Conservation (phyloP, 306 rosid species). For the Vigna nakashimae region DNA sequence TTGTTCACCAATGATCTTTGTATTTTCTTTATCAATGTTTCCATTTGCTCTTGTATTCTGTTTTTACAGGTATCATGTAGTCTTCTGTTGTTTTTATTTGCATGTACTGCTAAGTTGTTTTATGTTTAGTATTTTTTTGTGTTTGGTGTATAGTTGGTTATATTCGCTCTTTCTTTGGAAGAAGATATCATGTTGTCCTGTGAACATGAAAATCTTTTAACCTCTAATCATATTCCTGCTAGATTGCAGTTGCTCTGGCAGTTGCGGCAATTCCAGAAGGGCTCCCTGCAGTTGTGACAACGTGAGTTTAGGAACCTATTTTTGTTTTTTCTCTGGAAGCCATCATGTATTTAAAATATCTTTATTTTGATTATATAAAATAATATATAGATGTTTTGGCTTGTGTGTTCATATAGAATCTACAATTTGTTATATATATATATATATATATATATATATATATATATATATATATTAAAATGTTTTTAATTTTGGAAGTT, state of each 20-base stretch:
- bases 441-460: too few relatives aligned
- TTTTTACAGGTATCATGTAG: constrained; percentile 42
- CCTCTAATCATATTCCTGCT: constrained; percentile 43
- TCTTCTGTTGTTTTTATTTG: constrained; percentile 35
- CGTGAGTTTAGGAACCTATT: constrained; percentile 63
- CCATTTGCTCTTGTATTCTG: constrained; percentile 20
- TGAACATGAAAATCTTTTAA: constrained; percentile 43
- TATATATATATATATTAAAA: not conserved
- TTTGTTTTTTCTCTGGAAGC: constrained; percentile 39
- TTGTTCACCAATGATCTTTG: constrained; percentile 40
- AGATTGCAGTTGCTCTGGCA: constrained; percentile 99
- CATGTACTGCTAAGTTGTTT: constrained; percentile 24
- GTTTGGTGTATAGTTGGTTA: constrained; percentile 12
- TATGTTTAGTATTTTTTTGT: constrained; percentile 11
- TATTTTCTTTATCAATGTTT: constrained; percentile 31
- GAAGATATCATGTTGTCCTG: constrained; percentile 23
- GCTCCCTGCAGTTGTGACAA: constrained; percentile 98
- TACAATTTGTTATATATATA: not conserved
- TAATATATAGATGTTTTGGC: constrained; percentile 33
- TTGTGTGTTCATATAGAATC: constrained; percentile 33
- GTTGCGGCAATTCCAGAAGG: constrained; percentile 99
- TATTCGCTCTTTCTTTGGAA: constrained; percentile 24
- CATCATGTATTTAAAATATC: constrained; percentile 13
- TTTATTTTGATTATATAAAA: constrained; percentile 25
- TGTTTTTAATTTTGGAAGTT: constrained; percentile 20